Evolutionary conservation across 129 eudicot genomes (phyloP).

Genomic region (Pseudognaphalium luteoalbum): DNA sequence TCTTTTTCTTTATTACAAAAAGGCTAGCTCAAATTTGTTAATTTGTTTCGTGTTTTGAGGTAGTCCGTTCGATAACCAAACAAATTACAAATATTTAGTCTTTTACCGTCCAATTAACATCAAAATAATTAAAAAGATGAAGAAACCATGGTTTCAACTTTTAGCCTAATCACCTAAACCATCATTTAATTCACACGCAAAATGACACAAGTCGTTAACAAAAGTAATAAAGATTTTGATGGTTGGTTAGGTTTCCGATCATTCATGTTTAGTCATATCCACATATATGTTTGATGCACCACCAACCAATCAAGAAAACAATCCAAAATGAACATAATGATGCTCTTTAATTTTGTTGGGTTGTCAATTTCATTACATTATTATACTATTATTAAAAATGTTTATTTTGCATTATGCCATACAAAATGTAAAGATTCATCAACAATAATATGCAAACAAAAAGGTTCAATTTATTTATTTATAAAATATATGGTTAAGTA

Average conservation of each 20-base stretch:
- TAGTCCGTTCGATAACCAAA: too few species aligned
- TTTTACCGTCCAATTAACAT: too few species aligned
- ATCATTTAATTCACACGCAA: not conserved
- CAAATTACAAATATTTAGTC: too few species aligned
- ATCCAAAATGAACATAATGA: not conserved
- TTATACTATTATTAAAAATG: constrained; percentile 9
- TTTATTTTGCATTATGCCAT: not conserved
- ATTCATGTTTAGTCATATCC: constrained; percentile 21
- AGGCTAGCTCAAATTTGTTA: too few species aligned
- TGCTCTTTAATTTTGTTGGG: constrained; percentile 34
- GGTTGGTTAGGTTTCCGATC: constrained; percentile 18
- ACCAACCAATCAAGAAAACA: constrained; percentile 24
- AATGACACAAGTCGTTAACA: not conserved
- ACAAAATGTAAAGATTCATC: constrained; percentile 30
- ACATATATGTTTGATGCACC: constrained; percentile 27
- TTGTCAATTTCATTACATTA: constrained; percentile 30
- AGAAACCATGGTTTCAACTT: too few species aligned
- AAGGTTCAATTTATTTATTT: constrained; percentile 2
- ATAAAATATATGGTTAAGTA: too few species aligned
- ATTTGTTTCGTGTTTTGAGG: too few species aligned
- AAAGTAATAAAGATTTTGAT: constrained; percentile 2
- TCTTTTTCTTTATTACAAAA: too few species aligned
- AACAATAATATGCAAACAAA: constrained; percentile 26
- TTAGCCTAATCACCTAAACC: too few species aligned
- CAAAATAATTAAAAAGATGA: too few species aligned